Percentiles rank a stretch among this genome's conserved stretches.
Conservation (phyloP, 768 basidiomycete genomes). For the Baorangia bicolor region DNA sequence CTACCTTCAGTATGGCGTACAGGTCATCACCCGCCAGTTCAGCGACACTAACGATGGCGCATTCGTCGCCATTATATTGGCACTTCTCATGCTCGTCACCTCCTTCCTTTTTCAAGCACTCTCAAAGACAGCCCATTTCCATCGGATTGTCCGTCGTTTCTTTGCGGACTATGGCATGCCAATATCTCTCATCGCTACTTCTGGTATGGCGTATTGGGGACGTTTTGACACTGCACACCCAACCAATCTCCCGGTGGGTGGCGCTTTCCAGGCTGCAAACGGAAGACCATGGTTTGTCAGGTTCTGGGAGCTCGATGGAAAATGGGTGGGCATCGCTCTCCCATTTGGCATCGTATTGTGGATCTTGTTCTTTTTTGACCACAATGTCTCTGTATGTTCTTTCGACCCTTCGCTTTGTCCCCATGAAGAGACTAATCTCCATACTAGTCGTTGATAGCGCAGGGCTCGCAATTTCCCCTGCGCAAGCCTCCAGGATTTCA, state of each 20-base stretch:
- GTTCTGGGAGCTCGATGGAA: constrained; percentile 86
- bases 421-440: not conserved
- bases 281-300: constrained; percentile 79
- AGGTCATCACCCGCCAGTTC: constrained; percentile 78
- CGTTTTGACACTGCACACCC: constrained; percentile 60
- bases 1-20: constrained; percentile 86
- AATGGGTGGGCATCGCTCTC: constrained; percentile 87
- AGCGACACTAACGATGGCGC: constrained; percentile 42
- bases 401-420: not conserved
- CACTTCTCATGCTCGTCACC: constrained; percentile 71
- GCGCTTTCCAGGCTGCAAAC: constrained; percentile 68
- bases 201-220: constrained; percentile 87
- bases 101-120: constrained; percentile 73
- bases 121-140: constrained; percentile 64
- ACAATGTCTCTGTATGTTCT: constrained; percentile 76
- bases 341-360: constrained; percentile 89
- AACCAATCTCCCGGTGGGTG: constrained; percentile 63
- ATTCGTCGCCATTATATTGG: constrained; percentile 68
- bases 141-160: constrained; percentile 72
- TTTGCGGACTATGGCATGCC: constrained; percentile 91
- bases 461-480: constrained; percentile 84
- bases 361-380: constrained; percentile 94
- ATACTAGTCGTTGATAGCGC: constrained; percentile 82
- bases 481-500: constrained; percentile 89
- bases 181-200: constrained; percentile 71